A percentile compares a stretch with the other conserved stretches of the same genome.
These are phyloP conservation scores for Oryza brachyantha DNA, from an alignment of 176 grass and related monocot species.

Conservation along the genomic window DNA sequence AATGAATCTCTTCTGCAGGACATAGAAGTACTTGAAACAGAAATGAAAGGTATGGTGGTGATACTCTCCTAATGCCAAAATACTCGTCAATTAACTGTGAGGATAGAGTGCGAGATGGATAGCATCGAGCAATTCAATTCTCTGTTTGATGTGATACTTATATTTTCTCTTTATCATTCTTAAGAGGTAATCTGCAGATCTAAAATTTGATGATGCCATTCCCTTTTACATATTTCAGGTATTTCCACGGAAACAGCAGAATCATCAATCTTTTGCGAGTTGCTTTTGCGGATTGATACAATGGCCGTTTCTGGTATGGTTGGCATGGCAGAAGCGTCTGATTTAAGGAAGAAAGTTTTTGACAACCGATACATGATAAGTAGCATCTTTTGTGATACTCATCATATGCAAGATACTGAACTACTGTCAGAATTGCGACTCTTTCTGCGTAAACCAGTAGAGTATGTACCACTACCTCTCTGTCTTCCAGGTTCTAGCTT, in stretches of 20 bases:
- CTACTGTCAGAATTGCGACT: slow-evolving; percentile 40
- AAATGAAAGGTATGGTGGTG: not conserved
- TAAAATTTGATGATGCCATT: not conserved
- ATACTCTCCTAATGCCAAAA: not conserved
- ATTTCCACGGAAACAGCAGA: not conserved
- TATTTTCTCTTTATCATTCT: not conserved
- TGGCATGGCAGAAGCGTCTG: slow-evolving; percentile 38
- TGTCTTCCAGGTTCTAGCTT: not conserved
- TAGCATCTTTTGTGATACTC: slow-evolving; percentile 27
- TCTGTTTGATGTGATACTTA: not conserved
- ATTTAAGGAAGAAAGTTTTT: slow-evolving; percentile 51
- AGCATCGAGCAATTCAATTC: not conserved
- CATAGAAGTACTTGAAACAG: slow-evolving; percentile 37
- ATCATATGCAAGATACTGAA: slow-evolving; percentile 40
- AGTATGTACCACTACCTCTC: slow-evolving; percentile 27
- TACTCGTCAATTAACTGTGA: not conserved
- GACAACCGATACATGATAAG: slow-evolving; percentile 32
- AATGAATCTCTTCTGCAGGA: slow-evolving; percentile 37
- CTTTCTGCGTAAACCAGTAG: slow-evolving; percentile 42
- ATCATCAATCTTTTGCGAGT: slow-evolving; percentile 37
- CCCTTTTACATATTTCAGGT: slow-evolving; percentile 29
- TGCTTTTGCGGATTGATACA: slow-evolving; percentile 52
- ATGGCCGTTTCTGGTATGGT: slow-evolving; percentile 47
- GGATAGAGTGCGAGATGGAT: not conserved
- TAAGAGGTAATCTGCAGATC: not conserved